Evolutionary conservation across 768 basidiomycete species (phyloP).

Genomic region (Cyclocybe aegerita): DNA sequence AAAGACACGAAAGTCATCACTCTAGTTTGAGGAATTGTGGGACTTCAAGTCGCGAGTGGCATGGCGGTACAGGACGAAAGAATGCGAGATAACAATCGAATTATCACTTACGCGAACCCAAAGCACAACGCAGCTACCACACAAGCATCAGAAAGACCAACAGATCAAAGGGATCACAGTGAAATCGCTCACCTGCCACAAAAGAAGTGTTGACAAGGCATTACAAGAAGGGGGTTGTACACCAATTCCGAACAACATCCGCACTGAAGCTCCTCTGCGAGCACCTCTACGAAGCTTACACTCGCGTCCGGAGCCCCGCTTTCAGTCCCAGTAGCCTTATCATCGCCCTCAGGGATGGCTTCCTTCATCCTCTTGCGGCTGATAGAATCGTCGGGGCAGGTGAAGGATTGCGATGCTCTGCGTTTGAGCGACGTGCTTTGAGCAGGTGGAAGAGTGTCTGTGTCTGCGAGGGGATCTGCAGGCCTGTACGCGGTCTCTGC

Average conservation of each 20-base stretch:
- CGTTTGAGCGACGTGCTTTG: slow-evolving; percentile 45
- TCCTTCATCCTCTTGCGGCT: slow-evolving; percentile 65
- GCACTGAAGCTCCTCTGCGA: slow-evolving; percentile 77
- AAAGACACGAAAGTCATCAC: not conserved
- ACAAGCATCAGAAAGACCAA: not conserved
- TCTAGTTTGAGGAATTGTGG: not conserved
- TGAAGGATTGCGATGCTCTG: slow-evolving; percentile 59
- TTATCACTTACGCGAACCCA: slow-evolving; percentile 76
- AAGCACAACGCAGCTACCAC: slow-evolving; percentile 68
- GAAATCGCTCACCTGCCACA: slow-evolving; percentile 69
- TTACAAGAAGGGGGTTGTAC: slow-evolving; percentile 79
- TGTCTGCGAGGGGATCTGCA: slow-evolving; percentile 1
- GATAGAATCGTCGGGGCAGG: slow-evolving; percentile 39
- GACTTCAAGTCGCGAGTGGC: not conserved
- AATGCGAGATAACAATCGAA: slow-evolving; percentile 6
- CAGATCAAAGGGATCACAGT: slow-evolving; percentile 1
- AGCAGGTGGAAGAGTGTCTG: slow-evolving; percentile 7
- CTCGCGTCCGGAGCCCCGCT: slow-evolving; percentile 9
- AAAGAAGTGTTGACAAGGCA: slow-evolving; percentile 88
- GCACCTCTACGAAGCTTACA: slow-evolving; percentile 51
- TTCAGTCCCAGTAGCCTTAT: slow-evolving; percentile 4
- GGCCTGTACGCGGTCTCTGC: slow-evolving; percentile 4
- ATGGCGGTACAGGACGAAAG: not conserved
- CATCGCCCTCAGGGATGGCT: slow-evolving; percentile 19
- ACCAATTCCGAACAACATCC: slow-evolving; percentile 84